Conservation (phyloP, 805 yeast genomes). For the Spathaspora passalidarum region DNA sequence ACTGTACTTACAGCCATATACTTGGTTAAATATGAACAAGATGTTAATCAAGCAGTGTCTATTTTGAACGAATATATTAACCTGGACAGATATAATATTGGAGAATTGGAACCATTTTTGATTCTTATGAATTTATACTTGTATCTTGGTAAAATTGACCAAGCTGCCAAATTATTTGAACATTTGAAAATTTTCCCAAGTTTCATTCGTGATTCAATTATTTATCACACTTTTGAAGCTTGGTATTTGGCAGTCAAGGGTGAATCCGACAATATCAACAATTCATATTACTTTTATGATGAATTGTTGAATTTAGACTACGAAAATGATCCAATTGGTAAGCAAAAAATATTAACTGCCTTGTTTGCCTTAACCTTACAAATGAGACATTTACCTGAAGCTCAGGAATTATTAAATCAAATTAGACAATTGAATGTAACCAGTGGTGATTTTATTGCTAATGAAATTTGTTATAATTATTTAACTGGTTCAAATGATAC, state of each 20-base stretch:
- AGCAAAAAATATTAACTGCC: slow-evolving; percentile 44
- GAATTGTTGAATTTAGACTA: slow-evolving; percentile 62
- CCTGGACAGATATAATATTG: slow-evolving; percentile 9
- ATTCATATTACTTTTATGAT: slow-evolving; percentile 64
- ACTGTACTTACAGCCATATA: slow-evolving; percentile 40
- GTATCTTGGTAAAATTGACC: slow-evolving; percentile 31
- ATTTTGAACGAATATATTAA: slow-evolving; percentile 27
- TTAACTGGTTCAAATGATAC: slow-evolving; percentile 45
- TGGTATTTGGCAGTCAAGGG: slow-evolving; percentile 48
- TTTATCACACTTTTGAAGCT: slow-evolving; percentile 76
- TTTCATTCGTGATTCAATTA: slow-evolving; percentile 57
- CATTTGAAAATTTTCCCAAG: slow-evolving; percentile 31
- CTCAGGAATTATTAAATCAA: slow-evolving; percentile 53
- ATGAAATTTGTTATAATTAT: slow-evolving; percentile 60
- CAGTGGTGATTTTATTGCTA: slow-evolving; percentile 53
- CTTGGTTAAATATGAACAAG: slow-evolving; percentile 33
- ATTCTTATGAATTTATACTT: slow-evolving; percentile 39
- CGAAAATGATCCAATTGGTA: slow-evolving; percentile 31
- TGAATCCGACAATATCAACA: slow-evolving; percentile 38
- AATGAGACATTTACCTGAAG: slow-evolving; percentile 79
- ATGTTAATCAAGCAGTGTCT: slow-evolving; percentile 35
- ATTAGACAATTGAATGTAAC: slow-evolving; percentile 40
- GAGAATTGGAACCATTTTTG: slow-evolving; percentile 41
- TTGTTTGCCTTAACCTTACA: slow-evolving; percentile 75
- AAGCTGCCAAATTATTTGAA: slow-evolving; percentile 31